phyloP scores from a whole-genome alignment of 441 rosid species.

The Caryocar brasiliense region DNA sequence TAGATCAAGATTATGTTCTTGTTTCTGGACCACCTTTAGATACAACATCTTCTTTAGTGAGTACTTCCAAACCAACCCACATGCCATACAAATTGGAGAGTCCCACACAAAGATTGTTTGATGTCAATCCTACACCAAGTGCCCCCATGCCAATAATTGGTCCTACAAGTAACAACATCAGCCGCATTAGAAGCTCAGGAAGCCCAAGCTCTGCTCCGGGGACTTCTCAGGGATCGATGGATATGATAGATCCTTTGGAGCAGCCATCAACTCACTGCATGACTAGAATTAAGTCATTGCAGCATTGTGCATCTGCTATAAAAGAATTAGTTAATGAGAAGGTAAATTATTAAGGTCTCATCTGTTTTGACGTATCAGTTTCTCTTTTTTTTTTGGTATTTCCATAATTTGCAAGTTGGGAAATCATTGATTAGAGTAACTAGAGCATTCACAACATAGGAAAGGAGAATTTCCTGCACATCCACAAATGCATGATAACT shows the following conservation, averaged over 20 bases:
- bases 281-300: slow-evolving; percentile 72
- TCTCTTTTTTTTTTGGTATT: not conserved
- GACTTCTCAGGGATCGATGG: slow-evolving; percentile 74
- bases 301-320: slow-evolving; percentile 59
- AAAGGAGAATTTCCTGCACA: too few species aligned
- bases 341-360: slow-evolving; percentile 25
- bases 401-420: too few species aligned
- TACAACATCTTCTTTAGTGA: slow-evolving; percentile 36
- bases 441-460: too few species aligned
- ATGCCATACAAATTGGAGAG: slow-evolving; percentile 40
- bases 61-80: slow-evolving; percentile 47
- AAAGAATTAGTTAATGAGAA: slow-evolving; percentile 54
- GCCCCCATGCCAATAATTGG: slow-evolving; percentile 64
- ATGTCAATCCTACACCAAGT: slow-evolving; percentile 28
- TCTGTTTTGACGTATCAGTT: not conserved
- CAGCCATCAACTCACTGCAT: slow-evolving; percentile 57
- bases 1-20: slow-evolving; percentile 84
- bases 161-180: slow-evolving; percentile 26
- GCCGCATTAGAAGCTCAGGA: slow-evolving; percentile 46
- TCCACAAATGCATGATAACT: too few species aligned
- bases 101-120: slow-evolving; percentile 31
- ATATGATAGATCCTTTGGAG: slow-evolving; percentile 55
- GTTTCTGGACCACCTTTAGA: slow-evolving; percentile 78
- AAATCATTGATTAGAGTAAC: too few species aligned
- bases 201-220: slow-evolving; percentile 60